Percentiles rank a stretch among this genome's conserved stretches.
phyloP scores from a whole-genome alignment of 371 early-diverging fungal genomes.

The Mucor mucedo region DNA sequence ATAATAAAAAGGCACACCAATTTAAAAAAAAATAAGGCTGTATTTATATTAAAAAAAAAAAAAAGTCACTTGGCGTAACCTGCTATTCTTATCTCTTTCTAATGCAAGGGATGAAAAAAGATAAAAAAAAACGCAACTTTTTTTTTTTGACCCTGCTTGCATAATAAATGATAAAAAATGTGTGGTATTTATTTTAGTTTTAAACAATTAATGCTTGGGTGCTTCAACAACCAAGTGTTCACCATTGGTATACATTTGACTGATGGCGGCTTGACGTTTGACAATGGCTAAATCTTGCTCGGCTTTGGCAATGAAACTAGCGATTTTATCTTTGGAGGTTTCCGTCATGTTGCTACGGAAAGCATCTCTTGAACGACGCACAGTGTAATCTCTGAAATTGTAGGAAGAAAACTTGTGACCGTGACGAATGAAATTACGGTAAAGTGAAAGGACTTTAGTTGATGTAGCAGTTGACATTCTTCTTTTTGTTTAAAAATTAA shows the following conservation, averaged over 20 bases:
- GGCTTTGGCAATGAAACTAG: constrained; percentile 56
- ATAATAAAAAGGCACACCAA: constrained; percentile 6
- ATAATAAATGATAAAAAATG: not conserved
- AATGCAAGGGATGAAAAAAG: not conserved
- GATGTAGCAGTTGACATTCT: constrained; percentile 23
- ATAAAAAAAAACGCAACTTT: too few relatives aligned
- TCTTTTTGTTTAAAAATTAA: constrained; percentile 6
- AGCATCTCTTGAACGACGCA: constrained; percentile 69
- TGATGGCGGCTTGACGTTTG: constrained; percentile 70
- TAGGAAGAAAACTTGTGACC: constrained; percentile 67
- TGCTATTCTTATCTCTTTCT: not conserved
- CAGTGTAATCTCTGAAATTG: constrained; percentile 77
- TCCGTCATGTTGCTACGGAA: constrained; percentile 65
- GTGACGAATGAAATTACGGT: constrained; percentile 67
- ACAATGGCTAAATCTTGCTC: constrained; percentile 65
- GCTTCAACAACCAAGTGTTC: constrained; percentile 68
- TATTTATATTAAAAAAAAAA: not conserved
- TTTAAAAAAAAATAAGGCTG: not conserved
- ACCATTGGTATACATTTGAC: constrained; percentile 59
- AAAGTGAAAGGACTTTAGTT: constrained; percentile 63
- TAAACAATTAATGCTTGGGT: constrained; percentile 13
- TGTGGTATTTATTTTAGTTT: not conserved
- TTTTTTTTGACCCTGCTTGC: too few relatives aligned
- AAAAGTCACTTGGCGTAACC: constrained; percentile 4
- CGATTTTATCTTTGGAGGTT: constrained; percentile 61